Conservation (phyloP, 2,329 filamentous ascomycete genomes). For the Fusarium chaquense region DNA sequence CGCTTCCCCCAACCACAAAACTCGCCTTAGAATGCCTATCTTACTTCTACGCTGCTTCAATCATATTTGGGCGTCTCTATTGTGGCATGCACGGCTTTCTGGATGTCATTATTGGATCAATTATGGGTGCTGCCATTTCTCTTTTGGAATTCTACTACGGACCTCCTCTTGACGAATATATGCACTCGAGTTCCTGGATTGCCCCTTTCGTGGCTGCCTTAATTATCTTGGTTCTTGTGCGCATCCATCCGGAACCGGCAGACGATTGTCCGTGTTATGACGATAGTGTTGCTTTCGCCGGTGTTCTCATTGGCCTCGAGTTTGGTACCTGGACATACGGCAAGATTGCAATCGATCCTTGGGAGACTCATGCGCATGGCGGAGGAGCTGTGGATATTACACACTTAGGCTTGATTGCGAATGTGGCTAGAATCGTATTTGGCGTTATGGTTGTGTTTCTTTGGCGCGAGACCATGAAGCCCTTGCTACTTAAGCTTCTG, state of each 20-base stretch:
- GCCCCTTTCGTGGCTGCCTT: conserved; percentile 73
- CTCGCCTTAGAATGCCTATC: conserved; percentile 74
- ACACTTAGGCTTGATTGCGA: conserved; percentile 73
- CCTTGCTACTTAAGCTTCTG: conserved; percentile 78
- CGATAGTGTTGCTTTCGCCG: conserved; percentile 93
- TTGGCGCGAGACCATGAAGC: conserved; percentile 93
- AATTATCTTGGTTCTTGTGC: conserved; percentile 79
- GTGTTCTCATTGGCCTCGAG: conserved; percentile 87
- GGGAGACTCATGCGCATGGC: conserved; percentile 58
- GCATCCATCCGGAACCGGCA: conserved; percentile 93
- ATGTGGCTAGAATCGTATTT: conserved; percentile 76
- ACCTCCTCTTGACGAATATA: conserved; percentile 74
- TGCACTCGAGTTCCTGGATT: conserved; percentile 73
- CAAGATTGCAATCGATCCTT: conserved; percentile 61
- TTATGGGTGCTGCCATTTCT: conserved; percentile 76
- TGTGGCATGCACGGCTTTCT: conserved; percentile 99
- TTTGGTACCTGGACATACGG: conserved; percentile 86
- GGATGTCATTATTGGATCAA: conserved; percentile 85
- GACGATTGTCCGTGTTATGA: conserved; percentile 98
- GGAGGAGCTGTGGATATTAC: conserved; percentile 73
- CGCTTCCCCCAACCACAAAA: conserved; percentile 69
- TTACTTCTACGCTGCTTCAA: conserved; percentile 89
- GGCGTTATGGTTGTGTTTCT: conserved; percentile 87
- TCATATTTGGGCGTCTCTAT: conserved; percentile 91
- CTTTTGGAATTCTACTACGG: conserved; percentile 71